Conservation (phyloP, 495 filamentous ascomycete genomes). For the Talaromyces proteolyticus region DNA sequence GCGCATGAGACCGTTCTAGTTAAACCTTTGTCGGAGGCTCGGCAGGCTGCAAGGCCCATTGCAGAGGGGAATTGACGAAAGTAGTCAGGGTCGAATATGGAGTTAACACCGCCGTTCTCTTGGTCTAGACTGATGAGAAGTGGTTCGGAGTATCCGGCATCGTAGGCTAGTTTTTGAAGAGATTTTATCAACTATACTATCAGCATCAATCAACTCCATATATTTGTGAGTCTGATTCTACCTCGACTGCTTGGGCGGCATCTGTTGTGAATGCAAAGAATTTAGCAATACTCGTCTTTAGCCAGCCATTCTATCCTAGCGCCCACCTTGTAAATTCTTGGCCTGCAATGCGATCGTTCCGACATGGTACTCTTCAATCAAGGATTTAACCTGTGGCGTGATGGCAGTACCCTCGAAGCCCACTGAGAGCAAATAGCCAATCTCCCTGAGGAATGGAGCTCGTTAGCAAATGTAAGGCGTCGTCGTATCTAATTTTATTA, state of each 20-base stretch:
- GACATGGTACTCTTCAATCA: constrained; percentile 1
- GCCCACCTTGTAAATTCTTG: constrained; percentile 1
- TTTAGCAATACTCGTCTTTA: background rate
- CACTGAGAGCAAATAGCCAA: constrained; percentile 1
- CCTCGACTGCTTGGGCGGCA: constrained; percentile 3
- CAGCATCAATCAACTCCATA: background rate
- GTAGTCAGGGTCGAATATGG: constrained; percentile 6
- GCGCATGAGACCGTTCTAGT: constrained; percentile 1
- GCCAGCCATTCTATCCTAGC: too few species aligned
- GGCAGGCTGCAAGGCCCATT: constrained; percentile 7
- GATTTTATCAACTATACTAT: constrained; percentile 1
- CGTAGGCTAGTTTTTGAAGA: constrained; percentile 2
- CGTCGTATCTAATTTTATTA: too few species aligned
- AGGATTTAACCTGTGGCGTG: constrained; percentile 4
- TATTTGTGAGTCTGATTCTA: background rate
- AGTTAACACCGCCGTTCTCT: constrained; percentile 5
- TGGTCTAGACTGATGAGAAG: constrained; percentile 5
- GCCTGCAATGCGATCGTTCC: constrained; percentile 1
- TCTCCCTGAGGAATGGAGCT: background rate
- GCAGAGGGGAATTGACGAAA: constrained; percentile 4
- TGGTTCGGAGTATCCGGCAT: constrained; percentile 1
- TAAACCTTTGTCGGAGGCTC: background rate
- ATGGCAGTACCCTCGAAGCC: constrained; percentile 6
- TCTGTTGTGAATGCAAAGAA: background rate
- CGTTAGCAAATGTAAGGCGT: too few species aligned